Evolutionary conservation across 2,329 filamentous ascomycete species (phyloP), one percentile per base, ranked within the genome.

Genomic region (Colletotrichum filicis): DNA sequence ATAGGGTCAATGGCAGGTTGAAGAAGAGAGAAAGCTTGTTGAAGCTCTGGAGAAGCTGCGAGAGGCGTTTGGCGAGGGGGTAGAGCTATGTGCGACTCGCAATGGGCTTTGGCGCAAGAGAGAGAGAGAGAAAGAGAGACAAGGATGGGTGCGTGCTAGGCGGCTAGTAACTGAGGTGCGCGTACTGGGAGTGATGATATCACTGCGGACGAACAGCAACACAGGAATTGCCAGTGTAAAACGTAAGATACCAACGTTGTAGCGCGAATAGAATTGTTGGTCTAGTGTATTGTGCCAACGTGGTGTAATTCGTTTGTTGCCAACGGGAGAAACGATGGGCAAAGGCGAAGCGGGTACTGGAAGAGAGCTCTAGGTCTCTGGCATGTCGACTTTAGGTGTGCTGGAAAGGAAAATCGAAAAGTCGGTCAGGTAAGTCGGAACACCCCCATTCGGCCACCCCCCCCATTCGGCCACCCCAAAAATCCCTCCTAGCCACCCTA

Each of bases 351-450:
- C 42, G 19, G 42, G 42, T 49, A 49, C 19, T 19, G 19, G 16
- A 35, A 35, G 37, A 32, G 30, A 32, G 30, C 30, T 32, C 42
- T n/a, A n/a, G 14, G 37, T 9, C 42, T n/a, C 26, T 16, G 52
- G 30, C 46, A 35, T 35, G 19, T 24, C 37, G 30, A 30, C 12
- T 24, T 30, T 56, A 16, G 46, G 30, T 32, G 37, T 9, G 32
- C 16, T 19, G 37, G 5, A 8, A 65, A 19, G 26, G 42, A n/a
- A 49, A 65, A 19, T 32, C 16, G 26, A 73, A 73, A 73, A 73
- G 70, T 73, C 66, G 70, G 70, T 73, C 70, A 73, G 46, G 64
- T 37, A 5, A n/a, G n/a, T n/a, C n/a, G n/a, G n/a, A n/a, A n/a
- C n/a, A n/a, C n/a, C n/a, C n/a, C n/a, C n/a, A n/a, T n/a, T n/a